Percentiles rank a stretch among this genome's conserved stretches.
These are phyloP conservation scores for Cruciata laevipes DNA, from an alignment of 257 asterid species.

Conservation along the genomic window DNA sequence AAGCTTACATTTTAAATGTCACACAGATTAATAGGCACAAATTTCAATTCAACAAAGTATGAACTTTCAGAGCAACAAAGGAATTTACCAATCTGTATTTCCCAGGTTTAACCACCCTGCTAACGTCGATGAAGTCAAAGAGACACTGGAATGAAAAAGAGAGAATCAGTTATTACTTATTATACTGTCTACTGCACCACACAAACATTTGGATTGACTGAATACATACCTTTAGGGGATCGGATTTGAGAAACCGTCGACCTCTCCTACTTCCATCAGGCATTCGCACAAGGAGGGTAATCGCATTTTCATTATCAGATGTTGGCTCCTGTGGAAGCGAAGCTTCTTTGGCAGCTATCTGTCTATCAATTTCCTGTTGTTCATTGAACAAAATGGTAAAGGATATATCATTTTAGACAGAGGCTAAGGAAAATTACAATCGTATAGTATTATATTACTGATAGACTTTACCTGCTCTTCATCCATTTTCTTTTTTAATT, in stretches of 20 bases:
- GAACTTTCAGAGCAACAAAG: neutral
- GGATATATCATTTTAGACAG: neutral
- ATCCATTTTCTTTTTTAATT: slow-evolving; percentile 43
- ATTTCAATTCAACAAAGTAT: neutral
- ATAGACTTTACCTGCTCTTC: slow-evolving; percentile 53
- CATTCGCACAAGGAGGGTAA: slow-evolving; percentile 89
- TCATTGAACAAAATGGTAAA: neutral
- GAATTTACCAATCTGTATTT: slow-evolving; percentile 82
- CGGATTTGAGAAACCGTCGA: slow-evolving; percentile 81
- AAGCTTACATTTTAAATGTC: neutral
- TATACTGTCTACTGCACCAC: slow-evolving; percentile 12
- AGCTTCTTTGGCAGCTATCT: slow-evolving; percentile 83
- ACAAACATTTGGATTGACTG: neutral
- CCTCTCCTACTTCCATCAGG: slow-evolving; percentile 97
- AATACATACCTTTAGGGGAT: slow-evolving; percentile 71
- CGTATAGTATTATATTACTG: neutral
- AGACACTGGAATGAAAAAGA: slow-evolving; percentile 49
- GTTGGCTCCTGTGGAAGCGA: slow-evolving; percentile 92
- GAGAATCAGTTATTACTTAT: slow-evolving; percentile 11
- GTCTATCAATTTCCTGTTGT: slow-evolving; percentile 77
- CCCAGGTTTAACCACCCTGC: slow-evolving; percentile 77
- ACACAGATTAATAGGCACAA: too few relatives aligned
- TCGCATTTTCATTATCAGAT: slow-evolving; percentile 65
- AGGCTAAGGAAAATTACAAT: neutral
- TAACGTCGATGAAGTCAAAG: slow-evolving; percentile 78